phyloP scores from a whole-genome alignment of 140 eudicot species.

The Cichorium intybus region DNA sequence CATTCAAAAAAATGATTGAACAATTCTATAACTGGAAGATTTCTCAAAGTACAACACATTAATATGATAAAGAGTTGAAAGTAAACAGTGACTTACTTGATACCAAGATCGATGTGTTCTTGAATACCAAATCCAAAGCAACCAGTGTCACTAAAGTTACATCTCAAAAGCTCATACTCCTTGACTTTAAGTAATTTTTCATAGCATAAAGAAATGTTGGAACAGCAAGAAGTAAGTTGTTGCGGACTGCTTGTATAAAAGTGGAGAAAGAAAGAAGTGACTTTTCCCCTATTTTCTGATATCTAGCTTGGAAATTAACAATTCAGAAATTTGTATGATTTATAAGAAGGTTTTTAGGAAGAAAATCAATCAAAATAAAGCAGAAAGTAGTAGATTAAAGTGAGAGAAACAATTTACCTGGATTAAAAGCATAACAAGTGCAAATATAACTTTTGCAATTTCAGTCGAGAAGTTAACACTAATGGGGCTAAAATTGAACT shows the following conservation, averaged over 20 bases:
- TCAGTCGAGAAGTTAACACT: slow-evolving; percentile 98
- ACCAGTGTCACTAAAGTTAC: slow-evolving; percentile 42
- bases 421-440: slow-evolving; percentile 79
- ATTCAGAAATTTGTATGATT: slow-evolving; percentile 5
- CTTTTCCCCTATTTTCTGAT: slow-evolving; percentile 66
- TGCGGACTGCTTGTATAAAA: slow-evolving; percentile 91
- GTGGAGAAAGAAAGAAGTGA: slow-evolving; percentile 61
- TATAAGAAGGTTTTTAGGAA: neutral
- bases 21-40: too few relatives aligned
- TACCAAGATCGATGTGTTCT: slow-evolving; percentile 45
- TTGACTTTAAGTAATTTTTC: slow-evolving; percentile 86
- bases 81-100: slow-evolving; percentile 28
- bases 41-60: too few relatives aligned
- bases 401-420: slow-evolving; percentile 51
- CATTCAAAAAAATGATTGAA: too few relatives aligned
- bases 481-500: slow-evolving; percentile 92
- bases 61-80: too few relatives aligned
- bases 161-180: slow-evolving; percentile 43
- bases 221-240: slow-evolving; percentile 91
- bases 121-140: slow-evolving; percentile 32
- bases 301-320: slow-evolving; percentile 55
- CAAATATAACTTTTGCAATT: slow-evolving; percentile 79
- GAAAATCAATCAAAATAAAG: neutral
- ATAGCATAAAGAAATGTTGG: slow-evolving; percentile 96
- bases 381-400: neutral